Evolutionary conservation across 2,329 filamentous ascomycete species (phyloP), one percentile per base, ranked within the genome.

Genomic region (Blumeria graminis): DNA sequence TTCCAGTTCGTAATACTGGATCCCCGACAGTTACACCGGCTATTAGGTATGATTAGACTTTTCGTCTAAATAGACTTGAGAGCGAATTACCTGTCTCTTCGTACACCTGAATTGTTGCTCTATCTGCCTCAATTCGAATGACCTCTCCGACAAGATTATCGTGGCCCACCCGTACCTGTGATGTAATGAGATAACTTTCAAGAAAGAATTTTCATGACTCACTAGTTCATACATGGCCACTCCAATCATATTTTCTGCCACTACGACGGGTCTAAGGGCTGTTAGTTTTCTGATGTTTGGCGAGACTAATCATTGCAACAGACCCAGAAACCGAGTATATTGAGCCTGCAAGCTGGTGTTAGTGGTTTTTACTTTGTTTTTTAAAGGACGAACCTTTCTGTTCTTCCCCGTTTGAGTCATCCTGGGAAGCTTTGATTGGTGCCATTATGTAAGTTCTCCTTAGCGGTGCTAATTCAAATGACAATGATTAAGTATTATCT

Each of bases 151-250:
- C 84, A 59, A 98, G 81, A 68, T 84, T 80, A 68, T 94, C 87
- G 68, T 94, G 81, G 65, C 92, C 89, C 65, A 98, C 90, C 74
- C 78, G 84, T 69, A 93, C 89, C 86, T 90, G 65, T 51, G 43
- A 32, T 18, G 11, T 11, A 50, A 22, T 56, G 9, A 56, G 55
- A 50, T 18, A 6, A 14, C 13, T 34, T 8, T 33, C 5, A 28
- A 36, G 7, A 9, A 1, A 38, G n/a, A n/a, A 56, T 13, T 48
- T 35, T 16, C 3, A 6, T 33, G 38, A 58, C 62, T 35, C 60
- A 66, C 88, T 74, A 98, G 77, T 74, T 98, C 92, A 80, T 96
- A 95, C 92, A 98, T 98, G 71, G 92, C 89, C 77, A 92, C 92
- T 70, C 92, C 92, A 68, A 90, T 87, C 89, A 98, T 94, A 72